phyloP scores from a whole-genome alignment of 441 rosid genomes.

The Rhodomyrtus psidioides region DNA sequence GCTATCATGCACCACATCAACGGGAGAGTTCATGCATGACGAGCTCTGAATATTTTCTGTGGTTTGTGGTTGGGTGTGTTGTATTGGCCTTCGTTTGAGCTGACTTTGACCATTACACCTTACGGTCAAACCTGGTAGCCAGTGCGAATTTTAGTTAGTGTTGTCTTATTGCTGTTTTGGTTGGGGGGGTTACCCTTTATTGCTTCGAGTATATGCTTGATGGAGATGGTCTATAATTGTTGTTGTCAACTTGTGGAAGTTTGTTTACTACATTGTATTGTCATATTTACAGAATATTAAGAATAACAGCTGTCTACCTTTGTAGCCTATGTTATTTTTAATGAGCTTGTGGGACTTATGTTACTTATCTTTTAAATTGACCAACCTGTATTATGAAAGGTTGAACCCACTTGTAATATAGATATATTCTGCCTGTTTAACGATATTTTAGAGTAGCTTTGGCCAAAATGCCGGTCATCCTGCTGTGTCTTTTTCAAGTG shows the following conservation, averaged over 20 bases:
- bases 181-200: not conserved
- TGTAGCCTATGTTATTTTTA: not conserved
- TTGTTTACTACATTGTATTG: not conserved
- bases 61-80: not conserved
- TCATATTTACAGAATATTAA: not conserved
- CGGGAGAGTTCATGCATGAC: not conserved
- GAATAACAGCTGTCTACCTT: not conserved
- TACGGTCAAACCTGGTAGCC: not conserved
- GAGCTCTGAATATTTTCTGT: not conserved
- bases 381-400: not conserved
- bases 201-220: not conserved
- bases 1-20: not conserved
- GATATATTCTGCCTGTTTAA: not conserved
- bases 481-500: not conserved
- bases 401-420: not conserved
- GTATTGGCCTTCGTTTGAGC: not conserved
- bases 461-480: not conserved
- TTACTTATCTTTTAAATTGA: not conserved
- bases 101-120: not conserved
- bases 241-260: not conserved
- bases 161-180: not conserved
- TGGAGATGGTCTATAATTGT: not conserved
- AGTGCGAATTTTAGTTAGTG: not conserved
- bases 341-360: not conserved
- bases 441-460: not conserved